A percentile compares a stretch with the other conserved stretches of the same genome.
Evolutionary conservation across 2,329 filamentous ascomycete genomes (phyloP).

Genomic region (Apiospora koreana): DNA sequence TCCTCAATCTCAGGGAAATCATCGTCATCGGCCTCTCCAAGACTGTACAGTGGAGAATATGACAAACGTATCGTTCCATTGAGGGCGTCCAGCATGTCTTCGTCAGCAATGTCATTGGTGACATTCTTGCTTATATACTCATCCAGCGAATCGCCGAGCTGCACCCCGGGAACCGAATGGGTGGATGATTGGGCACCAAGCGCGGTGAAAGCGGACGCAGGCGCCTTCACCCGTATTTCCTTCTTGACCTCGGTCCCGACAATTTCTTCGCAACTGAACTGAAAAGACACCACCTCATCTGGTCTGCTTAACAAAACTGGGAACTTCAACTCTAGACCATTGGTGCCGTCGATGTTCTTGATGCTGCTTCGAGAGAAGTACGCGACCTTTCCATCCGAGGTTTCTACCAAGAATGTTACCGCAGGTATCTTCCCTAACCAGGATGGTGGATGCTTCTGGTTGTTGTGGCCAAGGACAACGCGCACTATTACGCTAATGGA

Average conservation of each 20-base stretch:
- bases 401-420: slow-evolving; percentile 74
- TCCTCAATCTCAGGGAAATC: slow-evolving; percentile 56
- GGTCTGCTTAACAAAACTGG: slow-evolving; percentile 54
- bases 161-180: neutral
- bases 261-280: slow-evolving; percentile 84
- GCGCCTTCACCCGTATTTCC: neutral
- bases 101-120: slow-evolving; percentile 40
- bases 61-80: neutral
- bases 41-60: slow-evolving; percentile 8
- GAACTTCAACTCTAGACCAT: slow-evolving; percentile 59
- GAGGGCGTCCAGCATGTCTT: slow-evolving; percentile 38
- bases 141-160: neutral
- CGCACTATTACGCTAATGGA: slow-evolving; percentile 62
- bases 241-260: slow-evolving; percentile 55
- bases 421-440: slow-evolving; percentile 69
- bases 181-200: slow-evolving; percentile 33
- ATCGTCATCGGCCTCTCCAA: slow-evolving; percentile 35
- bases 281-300: slow-evolving; percentile 63
- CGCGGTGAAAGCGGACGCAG: neutral
- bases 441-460: slow-evolving; percentile 57
- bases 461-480: slow-evolving; percentile 70
- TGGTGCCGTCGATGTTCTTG: slow-evolving; percentile 62
- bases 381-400: slow-evolving; percentile 65
- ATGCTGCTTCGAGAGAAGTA: slow-evolving; percentile 70
- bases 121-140: slow-evolving; percentile 15